phyloP scores from a whole-genome alignment of 257 asterid species.

The Solanum chilense region DNA sequence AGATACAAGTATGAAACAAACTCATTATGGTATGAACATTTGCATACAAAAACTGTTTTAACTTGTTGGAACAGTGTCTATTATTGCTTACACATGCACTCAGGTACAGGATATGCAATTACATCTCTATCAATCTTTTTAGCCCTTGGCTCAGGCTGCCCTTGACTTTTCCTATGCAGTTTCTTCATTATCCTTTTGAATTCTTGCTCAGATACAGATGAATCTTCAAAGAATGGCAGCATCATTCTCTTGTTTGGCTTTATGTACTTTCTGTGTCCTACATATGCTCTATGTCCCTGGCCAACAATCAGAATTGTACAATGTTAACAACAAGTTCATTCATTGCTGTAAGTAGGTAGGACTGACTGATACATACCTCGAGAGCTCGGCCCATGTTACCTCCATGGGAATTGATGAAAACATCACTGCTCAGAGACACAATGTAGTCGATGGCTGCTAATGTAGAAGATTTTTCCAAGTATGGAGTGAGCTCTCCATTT shows the following conservation, averaged over 20 bases:
- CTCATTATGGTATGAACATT: not conserved
- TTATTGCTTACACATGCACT: slow-evolving; percentile 41
- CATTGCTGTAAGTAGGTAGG: not conserved
- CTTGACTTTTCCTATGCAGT: slow-evolving; percentile 42
- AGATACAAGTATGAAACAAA: not conserved
- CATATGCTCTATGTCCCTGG: slow-evolving; percentile 58
- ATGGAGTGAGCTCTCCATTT: slow-evolving; percentile 51
- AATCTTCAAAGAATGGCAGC: slow-evolving; percentile 35
- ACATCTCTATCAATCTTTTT: slow-evolving; percentile 43
- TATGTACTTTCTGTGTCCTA: slow-evolving; percentile 48
- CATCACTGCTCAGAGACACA: slow-evolving; percentile 49
- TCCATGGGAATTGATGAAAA: slow-evolving; percentile 51
- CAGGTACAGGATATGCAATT: slow-evolving; percentile 61
- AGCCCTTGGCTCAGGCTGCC: slow-evolving; percentile 36
- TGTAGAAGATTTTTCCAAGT: slow-evolving; percentile 27
- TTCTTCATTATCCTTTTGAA: slow-evolving; percentile 19
- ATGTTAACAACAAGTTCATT: not conserved
- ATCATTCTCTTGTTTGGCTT: slow-evolving; percentile 58
- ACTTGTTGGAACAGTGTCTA: not conserved
- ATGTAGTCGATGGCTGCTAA: slow-evolving; percentile 61
- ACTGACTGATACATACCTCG: slow-evolving; percentile 21
- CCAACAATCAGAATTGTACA: not conserved
- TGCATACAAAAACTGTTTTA: not conserved
- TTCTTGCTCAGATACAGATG: slow-evolving; percentile 26
- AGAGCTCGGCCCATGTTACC: slow-evolving; percentile 65